A percentile compares a stretch with the other conserved stretches of the same genome.
Evolutionary conservation across 2,329 filamentous ascomycete species (phyloP).

Genomic region (Lanzia echinophila): DNA sequence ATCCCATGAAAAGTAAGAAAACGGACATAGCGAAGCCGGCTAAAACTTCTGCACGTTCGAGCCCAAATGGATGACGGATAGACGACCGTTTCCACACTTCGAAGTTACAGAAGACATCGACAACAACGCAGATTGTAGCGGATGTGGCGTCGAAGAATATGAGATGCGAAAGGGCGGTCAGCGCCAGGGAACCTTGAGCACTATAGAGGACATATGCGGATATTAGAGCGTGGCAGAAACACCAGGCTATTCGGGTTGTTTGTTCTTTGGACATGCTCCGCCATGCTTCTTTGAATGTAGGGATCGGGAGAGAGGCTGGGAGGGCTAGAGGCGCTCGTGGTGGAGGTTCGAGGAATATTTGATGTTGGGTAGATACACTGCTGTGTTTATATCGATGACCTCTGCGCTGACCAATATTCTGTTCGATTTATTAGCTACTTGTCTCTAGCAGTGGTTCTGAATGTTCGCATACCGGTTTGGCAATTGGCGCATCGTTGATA

Average conservation of each 20-base stretch:
- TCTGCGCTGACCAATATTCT: slow-evolving; percentile 85
- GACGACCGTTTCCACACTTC: slow-evolving; percentile 94
- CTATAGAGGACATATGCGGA: slow-evolving; percentile 81
- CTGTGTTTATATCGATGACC: slow-evolving; percentile 98
- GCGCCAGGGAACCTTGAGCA: slow-evolving; percentile 77
- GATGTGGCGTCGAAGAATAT: slow-evolving; percentile 94
- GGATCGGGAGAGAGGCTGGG: slow-evolving; percentile 85
- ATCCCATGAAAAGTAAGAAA: slow-evolving; percentile 92
- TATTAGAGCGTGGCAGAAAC: slow-evolving; percentile 76
- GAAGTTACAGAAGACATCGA: slow-evolving; percentile 93
- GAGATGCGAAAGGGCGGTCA: slow-evolving; percentile 87
- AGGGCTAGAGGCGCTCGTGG: slow-evolving; percentile 79
- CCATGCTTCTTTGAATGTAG: slow-evolving; percentile 81
- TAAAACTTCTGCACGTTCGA: slow-evolving; percentile 88
- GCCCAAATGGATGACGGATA: slow-evolving; percentile 86
- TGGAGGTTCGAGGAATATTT: slow-evolving; percentile 92
- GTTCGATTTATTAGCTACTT: slow-evolving; percentile 15
- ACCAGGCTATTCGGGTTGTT: slow-evolving; percentile 78
- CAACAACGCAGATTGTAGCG: slow-evolving; percentile 81
- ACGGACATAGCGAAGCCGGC: slow-evolving; percentile 95
- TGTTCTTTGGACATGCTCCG: slow-evolving; percentile 87
- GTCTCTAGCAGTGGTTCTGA: background rate
- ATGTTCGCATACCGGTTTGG: slow-evolving; percentile 58
- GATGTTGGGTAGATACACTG: slow-evolving; percentile 79
- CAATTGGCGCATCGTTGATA: slow-evolving; percentile 64